Evolutionary conservation across 148 eudicot species (phyloP).

Genomic region (Silene uniflora): DNA sequence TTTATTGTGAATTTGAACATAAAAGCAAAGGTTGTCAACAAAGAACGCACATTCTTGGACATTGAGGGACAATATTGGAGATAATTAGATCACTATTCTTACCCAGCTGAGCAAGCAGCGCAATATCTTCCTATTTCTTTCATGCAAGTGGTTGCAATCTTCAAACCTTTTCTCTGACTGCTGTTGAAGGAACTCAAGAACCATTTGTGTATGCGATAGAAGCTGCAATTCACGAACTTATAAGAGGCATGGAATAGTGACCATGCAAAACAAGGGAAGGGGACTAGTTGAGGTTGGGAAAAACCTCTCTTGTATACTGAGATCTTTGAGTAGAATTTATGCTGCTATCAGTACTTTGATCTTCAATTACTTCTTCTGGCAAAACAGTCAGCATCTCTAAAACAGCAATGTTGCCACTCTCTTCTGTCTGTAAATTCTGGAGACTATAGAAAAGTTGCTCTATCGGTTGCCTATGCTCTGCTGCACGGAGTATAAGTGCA

Average conservation of each 20-base stretch:
- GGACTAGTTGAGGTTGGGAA: constrained; percentile 11
- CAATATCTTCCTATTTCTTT: constrained; percentile 70
- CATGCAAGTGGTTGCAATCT: constrained; percentile 52
- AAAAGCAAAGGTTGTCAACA: background rate
- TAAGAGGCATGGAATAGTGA: constrained; percentile 18
- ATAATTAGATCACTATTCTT: constrained; percentile 25
- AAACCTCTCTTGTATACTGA: constrained; percentile 81
- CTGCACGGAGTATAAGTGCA: constrained; percentile 74
- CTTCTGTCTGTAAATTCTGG: constrained; percentile 71
- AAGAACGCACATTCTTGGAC: background rate
- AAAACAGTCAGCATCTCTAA: constrained; percentile 89
- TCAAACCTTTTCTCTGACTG: constrained; percentile 62
- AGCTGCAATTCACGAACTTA: constrained; percentile 54
- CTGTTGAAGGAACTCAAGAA: constrained; percentile 77
- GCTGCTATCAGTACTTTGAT: constrained; percentile 52
- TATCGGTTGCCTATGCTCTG: constrained; percentile 74
- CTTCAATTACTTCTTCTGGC: constrained; percentile 89
- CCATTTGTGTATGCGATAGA: constrained; percentile 72
- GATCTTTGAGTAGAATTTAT: constrained; percentile 56
- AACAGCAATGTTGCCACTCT: constrained; percentile 71
- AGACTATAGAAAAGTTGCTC: constrained; percentile 87
- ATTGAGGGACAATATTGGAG: background rate
- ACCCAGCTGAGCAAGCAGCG: constrained; percentile 98
- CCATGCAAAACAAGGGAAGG: constrained; percentile 12
- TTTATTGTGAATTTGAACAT: background rate